phyloP scores from a whole-genome alignment of 805 yeast species.

The Myxozyma geophila region DNA sequence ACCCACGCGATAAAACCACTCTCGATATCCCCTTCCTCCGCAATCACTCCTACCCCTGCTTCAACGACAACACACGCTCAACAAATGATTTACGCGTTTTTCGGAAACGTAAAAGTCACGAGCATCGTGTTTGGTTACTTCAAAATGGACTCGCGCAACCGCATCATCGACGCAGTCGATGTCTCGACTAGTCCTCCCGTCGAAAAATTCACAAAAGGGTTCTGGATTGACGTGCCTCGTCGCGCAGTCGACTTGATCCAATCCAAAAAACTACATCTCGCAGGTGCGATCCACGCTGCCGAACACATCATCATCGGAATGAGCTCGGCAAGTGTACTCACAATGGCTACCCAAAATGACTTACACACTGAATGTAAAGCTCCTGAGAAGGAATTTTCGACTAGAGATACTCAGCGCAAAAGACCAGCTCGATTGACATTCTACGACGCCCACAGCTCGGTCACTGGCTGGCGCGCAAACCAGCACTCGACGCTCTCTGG shows the following conservation, averaged over 20 bases:
- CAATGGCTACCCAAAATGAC: conserved; percentile 59
- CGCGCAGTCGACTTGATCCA: conserved; percentile 63
- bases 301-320: conserved; percentile 86
- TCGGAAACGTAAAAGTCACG: conserved; percentile 74
- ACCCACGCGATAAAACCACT: conserved; percentile 39
- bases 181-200: conserved; percentile 83
- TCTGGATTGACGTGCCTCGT: conserved; percentile 87
- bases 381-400: conserved; percentile 92
- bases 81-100: conserved; percentile 52
- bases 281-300: conserved; percentile 97
- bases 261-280: conserved; percentile 63
- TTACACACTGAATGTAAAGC: conserved; percentile 94
- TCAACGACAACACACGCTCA: not conserved
- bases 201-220: conserved; percentile 68
- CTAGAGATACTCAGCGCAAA: conserved; percentile 66
- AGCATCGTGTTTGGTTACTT: conserved; percentile 89
- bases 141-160: conserved; percentile 74
- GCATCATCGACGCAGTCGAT: conserved; percentile 91
- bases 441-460: conserved; percentile 82
- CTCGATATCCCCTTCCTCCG: not conserved
- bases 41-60: conserved; percentile 3
- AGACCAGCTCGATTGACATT: conserved; percentile 89
- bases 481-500: not conserved
- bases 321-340: conserved; percentile 71
- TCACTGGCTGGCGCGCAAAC: conserved; percentile 56